These are phyloP conservation scores for Chlamydomonas eustigma DNA, from an alignment of 139 green algal genomes.

Conservation along the genomic window DNA sequence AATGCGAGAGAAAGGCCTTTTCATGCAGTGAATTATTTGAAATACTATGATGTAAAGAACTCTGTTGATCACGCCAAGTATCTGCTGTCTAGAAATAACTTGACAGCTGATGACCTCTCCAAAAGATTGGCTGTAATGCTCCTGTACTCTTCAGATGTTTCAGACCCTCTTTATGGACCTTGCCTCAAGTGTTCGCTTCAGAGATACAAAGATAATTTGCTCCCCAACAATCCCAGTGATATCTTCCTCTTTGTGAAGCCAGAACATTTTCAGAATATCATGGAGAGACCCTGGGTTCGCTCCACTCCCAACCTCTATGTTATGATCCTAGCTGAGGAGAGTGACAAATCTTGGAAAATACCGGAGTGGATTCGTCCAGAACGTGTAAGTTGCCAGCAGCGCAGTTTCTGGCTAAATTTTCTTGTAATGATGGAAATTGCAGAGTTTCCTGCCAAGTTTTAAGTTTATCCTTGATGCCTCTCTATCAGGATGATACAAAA, in stretches of 20 bases:
- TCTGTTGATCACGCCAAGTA: neutral
- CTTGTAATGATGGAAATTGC: too few relatives aligned
- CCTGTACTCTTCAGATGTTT: neutral
- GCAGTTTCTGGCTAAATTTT: too few relatives aligned
- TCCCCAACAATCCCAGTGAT: neutral
- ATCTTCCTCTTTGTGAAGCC: neutral
- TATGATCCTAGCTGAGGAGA: neutral
- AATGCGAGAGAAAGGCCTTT: too few relatives aligned
- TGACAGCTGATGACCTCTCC: neutral
- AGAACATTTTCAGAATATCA: neutral
- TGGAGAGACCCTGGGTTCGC: neutral
- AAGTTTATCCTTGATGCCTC: too few relatives aligned
- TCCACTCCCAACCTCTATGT: neutral
- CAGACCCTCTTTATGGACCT: neutral
- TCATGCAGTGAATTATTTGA: neutral
- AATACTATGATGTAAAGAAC: neutral
- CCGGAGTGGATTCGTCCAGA: neutral
- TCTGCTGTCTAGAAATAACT: neutral
- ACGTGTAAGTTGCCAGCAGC: too few relatives aligned
- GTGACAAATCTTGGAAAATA: neutral
- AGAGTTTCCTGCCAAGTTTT: too few relatives aligned
- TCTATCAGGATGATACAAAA: too few relatives aligned
- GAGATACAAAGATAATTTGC: neutral
- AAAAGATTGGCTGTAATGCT: neutral
- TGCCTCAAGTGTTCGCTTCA: neutral